phyloP scores from a whole-genome alignment of 1,284 basidiomycete genomes.

The Gomphus bonarii region DNA sequence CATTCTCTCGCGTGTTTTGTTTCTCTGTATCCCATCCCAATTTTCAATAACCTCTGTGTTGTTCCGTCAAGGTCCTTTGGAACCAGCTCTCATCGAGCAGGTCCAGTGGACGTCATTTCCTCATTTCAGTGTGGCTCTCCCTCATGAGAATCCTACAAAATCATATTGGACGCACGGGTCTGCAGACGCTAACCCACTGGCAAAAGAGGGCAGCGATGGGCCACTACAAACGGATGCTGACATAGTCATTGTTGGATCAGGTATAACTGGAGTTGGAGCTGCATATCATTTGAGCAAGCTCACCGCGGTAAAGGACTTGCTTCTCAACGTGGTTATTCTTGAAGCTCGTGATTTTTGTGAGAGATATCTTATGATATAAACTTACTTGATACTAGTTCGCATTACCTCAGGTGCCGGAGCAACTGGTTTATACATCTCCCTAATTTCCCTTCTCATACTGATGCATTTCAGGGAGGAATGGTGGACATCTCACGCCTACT shows the following conservation, averaged over 20 bases:
- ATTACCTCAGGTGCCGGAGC: conserved; percentile 58
- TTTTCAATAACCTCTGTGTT: not conserved
- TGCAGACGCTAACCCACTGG: conserved; percentile 52
- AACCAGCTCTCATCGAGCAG: not conserved
- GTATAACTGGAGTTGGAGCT: conserved; percentile 63
- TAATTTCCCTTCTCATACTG: not conserved
- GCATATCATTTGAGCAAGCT: conserved; percentile 47
- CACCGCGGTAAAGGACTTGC: conserved; percentile 12
- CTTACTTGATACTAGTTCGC: not conserved
- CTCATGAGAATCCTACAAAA: conserved; percentile 49
- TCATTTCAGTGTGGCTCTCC: conserved; percentile 24
- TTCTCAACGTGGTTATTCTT: conserved; percentile 45
- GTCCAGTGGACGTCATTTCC: not conserved
- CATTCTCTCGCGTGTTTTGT: not conserved
- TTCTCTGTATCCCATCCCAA: not conserved
- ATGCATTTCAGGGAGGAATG: conserved; percentile 49
- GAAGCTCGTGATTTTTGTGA: conserved; percentile 74
- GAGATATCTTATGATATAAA: conserved; percentile 18
- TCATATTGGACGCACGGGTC: conserved; percentile 58
- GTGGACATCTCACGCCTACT: conserved; percentile 60
- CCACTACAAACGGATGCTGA: conserved; percentile 47
- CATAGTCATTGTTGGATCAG: conserved; percentile 67
- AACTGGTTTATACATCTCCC: conserved; percentile 38
- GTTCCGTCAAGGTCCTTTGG: not conserved
- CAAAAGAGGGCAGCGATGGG: conserved; percentile 51